phyloP scores from a whole-genome alignment of 441 rosid genomes.

The Populus hybrid region DNA sequence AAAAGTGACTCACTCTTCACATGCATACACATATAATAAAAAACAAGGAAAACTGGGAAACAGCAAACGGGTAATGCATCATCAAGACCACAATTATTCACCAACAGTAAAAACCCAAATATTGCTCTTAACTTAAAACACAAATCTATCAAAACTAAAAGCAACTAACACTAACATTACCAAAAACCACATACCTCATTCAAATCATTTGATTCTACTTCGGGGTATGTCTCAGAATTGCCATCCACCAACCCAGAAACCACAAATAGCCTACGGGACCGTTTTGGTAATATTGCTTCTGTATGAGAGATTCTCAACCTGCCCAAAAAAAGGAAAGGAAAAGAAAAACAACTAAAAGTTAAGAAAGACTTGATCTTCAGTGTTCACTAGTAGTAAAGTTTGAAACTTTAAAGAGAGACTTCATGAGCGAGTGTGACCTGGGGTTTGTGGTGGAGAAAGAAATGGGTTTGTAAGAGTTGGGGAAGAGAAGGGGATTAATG shows the following conservation, averaged over 20 bases:
- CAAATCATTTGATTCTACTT: constrained; percentile 32
- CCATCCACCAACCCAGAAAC: constrained; percentile 34
- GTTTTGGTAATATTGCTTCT: constrained; percentile 28
- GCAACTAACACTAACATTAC: background rate
- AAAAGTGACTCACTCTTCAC: background rate
- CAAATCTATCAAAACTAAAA: background rate
- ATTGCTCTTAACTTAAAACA: background rate
- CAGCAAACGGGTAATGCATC: background rate
- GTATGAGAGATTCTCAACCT: constrained; percentile 35
- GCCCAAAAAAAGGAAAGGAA: constrained; percentile 4
- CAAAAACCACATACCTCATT: constrained; percentile 29
- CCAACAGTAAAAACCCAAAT: background rate
- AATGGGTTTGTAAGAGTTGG: constrained; percentile 26
- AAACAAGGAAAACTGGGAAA: background rate
- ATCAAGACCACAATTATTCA: background rate
- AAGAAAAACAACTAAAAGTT: background rate
- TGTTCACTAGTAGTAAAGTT: background rate
- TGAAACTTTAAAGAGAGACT: background rate
- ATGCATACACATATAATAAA: background rate
- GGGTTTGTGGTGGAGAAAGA: constrained; percentile 21
- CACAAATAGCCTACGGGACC: constrained; percentile 28
- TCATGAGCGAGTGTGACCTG: constrained; percentile 25
- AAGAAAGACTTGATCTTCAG: background rate
- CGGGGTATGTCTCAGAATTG: constrained; percentile 37
- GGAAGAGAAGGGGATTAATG: constrained; percentile 10